Evolutionary conservation across 2,329 filamentous ascomycete species (phyloP), one percentile per base, ranked within the genome.

Genomic region (Pseudogymnoascus sp.): DNA sequence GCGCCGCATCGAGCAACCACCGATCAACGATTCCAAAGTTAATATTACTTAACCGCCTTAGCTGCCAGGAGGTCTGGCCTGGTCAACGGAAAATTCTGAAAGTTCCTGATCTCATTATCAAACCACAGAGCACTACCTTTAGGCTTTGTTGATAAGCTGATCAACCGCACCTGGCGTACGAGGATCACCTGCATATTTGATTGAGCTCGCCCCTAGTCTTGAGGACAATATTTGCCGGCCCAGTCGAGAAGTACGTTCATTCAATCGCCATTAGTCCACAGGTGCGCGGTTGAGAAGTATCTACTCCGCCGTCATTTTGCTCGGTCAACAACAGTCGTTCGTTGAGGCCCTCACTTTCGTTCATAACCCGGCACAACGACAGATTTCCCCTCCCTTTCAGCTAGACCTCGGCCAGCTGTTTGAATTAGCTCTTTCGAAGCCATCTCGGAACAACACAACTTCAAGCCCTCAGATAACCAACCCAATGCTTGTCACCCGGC

Each of bases 401-500:
- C 50, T 56, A 33, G 50, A 56, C 50, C 50, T 56, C 29, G 50
- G 50, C 29, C 50, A 56, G 50, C 50, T 56, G 50, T 56, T 56
- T 14, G 50, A 56, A 33, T 56, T 56, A 56, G 50, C 50, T 19
- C 50, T 56, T 56, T 56, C 50, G 6, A 56, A 56, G 29, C 50
- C 50, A 3, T 33, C 50, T 19, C 50, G 50, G n/a, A 56, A 56
- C 21, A 56, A 33, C n/a, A 33, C 29, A 33, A 56, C 50, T 35
- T n/a, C 59, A 61, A 61, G 59, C 33, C 33, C 59, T 42, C 33
- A 61, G 19, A 61, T 62, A 35, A 56, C 61, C 33, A 62, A 38
- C 61, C 44, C 16, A 73, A 74, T 74, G 73, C 71, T 74, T 69
- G 73, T 73, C 68, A 71, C 71, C 71, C 71, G 72, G 71, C 70